Evolutionary conservation across 2,329 filamentous ascomycete genomes (phyloP).

Genomic region (Hymenotorrendiella dingleyae): DNA sequence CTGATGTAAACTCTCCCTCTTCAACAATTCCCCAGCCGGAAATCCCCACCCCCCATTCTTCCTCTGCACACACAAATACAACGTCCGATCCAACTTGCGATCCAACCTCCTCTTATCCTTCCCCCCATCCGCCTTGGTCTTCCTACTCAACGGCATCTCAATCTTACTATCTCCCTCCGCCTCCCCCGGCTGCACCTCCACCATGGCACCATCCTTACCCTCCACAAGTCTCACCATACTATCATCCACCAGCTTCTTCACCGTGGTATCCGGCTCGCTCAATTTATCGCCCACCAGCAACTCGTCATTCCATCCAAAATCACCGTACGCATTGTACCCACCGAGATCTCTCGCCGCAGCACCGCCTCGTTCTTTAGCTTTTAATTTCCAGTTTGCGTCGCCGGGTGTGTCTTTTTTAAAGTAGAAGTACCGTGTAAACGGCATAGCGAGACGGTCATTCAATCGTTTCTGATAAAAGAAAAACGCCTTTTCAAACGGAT

Average conservation of each 20-base stretch:
- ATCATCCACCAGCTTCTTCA: conserved; percentile 55
- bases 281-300: conserved; percentile 67
- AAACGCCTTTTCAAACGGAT: conserved; percentile 85
- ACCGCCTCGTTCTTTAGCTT: conserved; percentile 65
- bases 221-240: conserved; percentile 20
- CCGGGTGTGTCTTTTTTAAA: conserved; percentile 84
- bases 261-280: conserved; percentile 42
- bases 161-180: conserved; percentile 47
- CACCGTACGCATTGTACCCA: conserved; percentile 68
- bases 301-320: conserved; percentile 85
- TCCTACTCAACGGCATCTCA: conserved; percentile 62
- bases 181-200: conserved; percentile 48
- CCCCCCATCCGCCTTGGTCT: conserved; percentile 71
- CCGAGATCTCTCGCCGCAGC: conserved; percentile 81
- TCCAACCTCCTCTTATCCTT: conserved; percentile 75
- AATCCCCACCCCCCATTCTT: conserved; percentile 74
- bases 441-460: conserved; percentile 83
- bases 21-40: conserved; percentile 63
- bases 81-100: conserved; percentile 68
- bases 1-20: conserved; percentile 73
- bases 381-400: conserved; percentile 85
- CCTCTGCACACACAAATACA: conserved; percentile 81
- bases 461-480: conserved; percentile 97
- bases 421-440: conserved; percentile 89
- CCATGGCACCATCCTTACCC: conserved; percentile 60